Percentiles rank a stretch among this genome's conserved stretches.
Conservation (phyloP, 2,329 filamentous ascomycete genomes). For the Aureobasidium uvarum region DNA sequence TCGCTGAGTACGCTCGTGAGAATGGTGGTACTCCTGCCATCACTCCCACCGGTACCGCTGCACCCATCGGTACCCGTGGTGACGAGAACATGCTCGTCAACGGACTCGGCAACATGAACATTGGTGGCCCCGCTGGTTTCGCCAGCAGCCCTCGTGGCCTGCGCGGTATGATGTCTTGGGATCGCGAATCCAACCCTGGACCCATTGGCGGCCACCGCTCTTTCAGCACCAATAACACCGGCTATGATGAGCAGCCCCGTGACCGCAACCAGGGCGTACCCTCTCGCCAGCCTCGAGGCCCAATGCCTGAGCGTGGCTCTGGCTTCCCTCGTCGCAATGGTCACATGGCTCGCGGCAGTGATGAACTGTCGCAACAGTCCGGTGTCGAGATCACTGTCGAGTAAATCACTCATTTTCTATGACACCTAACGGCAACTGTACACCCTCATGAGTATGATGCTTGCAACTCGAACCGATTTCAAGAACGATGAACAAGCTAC, state of each 20-base stretch:
- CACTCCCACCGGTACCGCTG: slow-evolving; percentile 64
- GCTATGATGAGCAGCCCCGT: slow-evolving; percentile 56
- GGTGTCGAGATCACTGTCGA: slow-evolving; percentile 64
- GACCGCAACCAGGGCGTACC: slow-evolving; percentile 51
- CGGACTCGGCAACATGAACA: slow-evolving; percentile 60
- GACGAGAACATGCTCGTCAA: slow-evolving; percentile 62
- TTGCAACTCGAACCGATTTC: slow-evolving; percentile 27
- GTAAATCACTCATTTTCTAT: slow-evolving; percentile 39
- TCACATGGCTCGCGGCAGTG: slow-evolving; percentile 61
- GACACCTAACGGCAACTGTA: slow-evolving; percentile 26
- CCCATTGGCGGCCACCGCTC: slow-evolving; percentile 64
- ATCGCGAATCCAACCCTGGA: slow-evolving; percentile 55
- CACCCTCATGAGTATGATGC: slow-evolving; percentile 26
- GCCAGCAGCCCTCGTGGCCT: slow-evolving; percentile 58
- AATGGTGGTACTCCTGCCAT: slow-evolving; percentile 64
- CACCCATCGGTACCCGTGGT: slow-evolving; percentile 57
- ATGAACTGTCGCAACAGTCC: slow-evolving; percentile 59
- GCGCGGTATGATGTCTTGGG: slow-evolving; percentile 62
- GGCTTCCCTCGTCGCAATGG: slow-evolving; percentile 60
- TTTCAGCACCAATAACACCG: slow-evolving; percentile 57
- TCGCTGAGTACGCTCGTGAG: slow-evolving; percentile 58
- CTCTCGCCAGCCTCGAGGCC: slow-evolving; percentile 61
- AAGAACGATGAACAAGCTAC: slow-evolving; percentile 23
- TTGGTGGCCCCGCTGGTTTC: slow-evolving; percentile 49
- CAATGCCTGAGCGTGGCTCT: slow-evolving; percentile 58